Conservation (phyloP, 2,329 filamentous ascomycete species). For the Didymella pinodella region DNA sequence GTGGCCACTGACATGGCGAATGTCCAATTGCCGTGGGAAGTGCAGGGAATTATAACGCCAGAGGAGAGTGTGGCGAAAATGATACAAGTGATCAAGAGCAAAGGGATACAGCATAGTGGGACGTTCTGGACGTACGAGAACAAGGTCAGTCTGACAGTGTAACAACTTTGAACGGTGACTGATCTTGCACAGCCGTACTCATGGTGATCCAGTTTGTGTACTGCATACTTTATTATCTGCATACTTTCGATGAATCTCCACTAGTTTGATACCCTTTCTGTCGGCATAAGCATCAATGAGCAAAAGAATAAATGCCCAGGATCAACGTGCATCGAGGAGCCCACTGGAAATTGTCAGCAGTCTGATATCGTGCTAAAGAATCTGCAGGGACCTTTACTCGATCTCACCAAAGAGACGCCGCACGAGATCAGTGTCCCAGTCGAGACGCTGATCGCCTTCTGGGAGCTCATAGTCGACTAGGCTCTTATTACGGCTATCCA, state of each 20-base stretch:
- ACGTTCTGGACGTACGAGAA: slow-evolving; percentile 66
- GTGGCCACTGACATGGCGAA: slow-evolving; percentile 66
- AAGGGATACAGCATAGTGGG: slow-evolving; percentile 58
- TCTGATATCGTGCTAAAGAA: neutral
- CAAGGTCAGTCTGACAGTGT: slow-evolving; percentile 49
- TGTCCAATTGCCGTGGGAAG: slow-evolving; percentile 60
- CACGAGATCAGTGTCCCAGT: slow-evolving; percentile 39
- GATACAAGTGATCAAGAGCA: slow-evolving; percentile 61
- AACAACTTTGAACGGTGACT: slow-evolving; percentile 6
- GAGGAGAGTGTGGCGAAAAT: slow-evolving; percentile 60
- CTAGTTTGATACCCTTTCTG: slow-evolving; percentile 29
- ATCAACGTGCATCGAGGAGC: slow-evolving; percentile 2
- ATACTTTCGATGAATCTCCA: slow-evolving; percentile 12
- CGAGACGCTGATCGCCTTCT: slow-evolving; percentile 26
- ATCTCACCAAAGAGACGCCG: slow-evolving; percentile 36
- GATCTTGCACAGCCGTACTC: slow-evolving; percentile 36
- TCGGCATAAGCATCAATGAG: slow-evolving; percentile 18
- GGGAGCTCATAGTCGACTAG: slow-evolving; percentile 21
- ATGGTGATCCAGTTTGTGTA: slow-evolving; percentile 32
- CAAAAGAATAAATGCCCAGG: neutral
- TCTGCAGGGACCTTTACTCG: slow-evolving; percentile 3
- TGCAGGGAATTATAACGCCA: slow-evolving; percentile 61
- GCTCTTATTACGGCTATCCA: slow-evolving; percentile 71
- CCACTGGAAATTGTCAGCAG: neutral
- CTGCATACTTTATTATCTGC: slow-evolving; percentile 5